phyloP scores from a whole-genome alignment of 306 rosid genomes.

The Ochetophila trinervis region DNA sequence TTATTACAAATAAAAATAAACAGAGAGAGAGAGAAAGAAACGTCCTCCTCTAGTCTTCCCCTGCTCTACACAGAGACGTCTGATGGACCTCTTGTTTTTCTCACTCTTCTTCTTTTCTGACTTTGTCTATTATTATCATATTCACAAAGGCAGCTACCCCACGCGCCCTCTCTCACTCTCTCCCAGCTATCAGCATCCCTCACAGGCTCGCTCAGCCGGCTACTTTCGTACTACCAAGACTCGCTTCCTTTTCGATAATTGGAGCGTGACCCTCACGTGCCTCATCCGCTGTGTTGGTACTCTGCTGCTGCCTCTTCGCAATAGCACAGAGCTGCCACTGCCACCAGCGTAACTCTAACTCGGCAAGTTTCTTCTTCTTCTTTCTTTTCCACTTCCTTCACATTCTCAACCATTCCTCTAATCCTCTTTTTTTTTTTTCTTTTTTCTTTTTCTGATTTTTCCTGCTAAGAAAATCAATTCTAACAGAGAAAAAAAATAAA shows the following conservation, averaged over 20 bases:
- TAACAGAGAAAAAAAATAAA: too few species aligned
- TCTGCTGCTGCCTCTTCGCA: neutral
- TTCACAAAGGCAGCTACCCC: neutral
- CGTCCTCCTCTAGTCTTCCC: neutral
- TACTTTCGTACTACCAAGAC: neutral
- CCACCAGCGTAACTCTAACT: neutral
- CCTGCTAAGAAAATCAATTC: too few species aligned
- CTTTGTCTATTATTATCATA: neutral
- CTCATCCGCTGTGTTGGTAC: neutral
- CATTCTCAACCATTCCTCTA: neutral
- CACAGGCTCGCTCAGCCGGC: constrained; percentile 36
- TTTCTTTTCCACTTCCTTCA: neutral
- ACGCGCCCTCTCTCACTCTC: constrained; percentile 6
- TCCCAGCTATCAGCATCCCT: constrained; percentile 1
- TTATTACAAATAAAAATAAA: too few species aligned
- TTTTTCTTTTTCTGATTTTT: too few species aligned
- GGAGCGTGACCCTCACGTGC: constrained; percentile 33
- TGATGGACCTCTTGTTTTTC: neutral
- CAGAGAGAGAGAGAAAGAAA: too few species aligned
- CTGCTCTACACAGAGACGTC: neutral
- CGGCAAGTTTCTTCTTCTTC: neutral
- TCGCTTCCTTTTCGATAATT: neutral
- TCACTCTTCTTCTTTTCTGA: neutral
- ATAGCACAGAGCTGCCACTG: constrained; percentile 13
- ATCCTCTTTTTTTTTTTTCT: too few species aligned